Base-by-base conservation (phyloP, 148 eudicot genomes). In the Fallopia convolvulus region DNA sequence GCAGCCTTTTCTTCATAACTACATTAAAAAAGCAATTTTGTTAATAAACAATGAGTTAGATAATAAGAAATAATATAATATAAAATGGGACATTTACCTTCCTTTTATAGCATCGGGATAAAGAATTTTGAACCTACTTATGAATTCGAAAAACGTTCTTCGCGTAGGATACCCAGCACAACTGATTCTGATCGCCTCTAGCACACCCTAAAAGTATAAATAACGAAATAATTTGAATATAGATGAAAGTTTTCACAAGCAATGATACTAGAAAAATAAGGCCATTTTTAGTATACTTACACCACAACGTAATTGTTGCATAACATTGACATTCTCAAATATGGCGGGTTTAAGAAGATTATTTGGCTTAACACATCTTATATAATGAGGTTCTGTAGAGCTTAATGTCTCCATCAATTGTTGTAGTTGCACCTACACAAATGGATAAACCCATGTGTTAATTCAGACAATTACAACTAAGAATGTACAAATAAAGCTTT, bases 291-390 rank as follows among this genome's bases (percentile, higher is more conserved):
- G 65, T 85, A 77, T 79, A 92, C 99, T 95, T 89, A 95, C 99
- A 77, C 99, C 97, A 89, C 99, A 95, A 73, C 99, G 97, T 49
- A 95, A 84, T 80, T 95, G 99, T 86, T 95, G 97, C 97, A 95
- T 84, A 84, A 95, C 82, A 77, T 93, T 92, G 81, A 82, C 84
- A 86, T 93, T 95, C 91, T 95, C 99, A 84, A 95, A 95, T 53
- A 95, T 83, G 79, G 97, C 90, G 77, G 99, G 97, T 80, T 91
- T 91, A 68, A 95, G 97, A 46, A 80, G 86, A 88, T 93, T 95
- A 80, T 95, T 95, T 32, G 99, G 99, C 89, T 95, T 95, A 83
- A 95, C 97, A 76, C 99, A 95, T 95, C 99, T 91, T 79, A 95
- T 89, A 75, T 95, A 95, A 82, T 95, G 99, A 56, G 99, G 99